phyloP scores from a whole-genome alignment of 2,329 filamentous ascomycete genomes.

The Aspergillus pseudonomiae region DNA sequence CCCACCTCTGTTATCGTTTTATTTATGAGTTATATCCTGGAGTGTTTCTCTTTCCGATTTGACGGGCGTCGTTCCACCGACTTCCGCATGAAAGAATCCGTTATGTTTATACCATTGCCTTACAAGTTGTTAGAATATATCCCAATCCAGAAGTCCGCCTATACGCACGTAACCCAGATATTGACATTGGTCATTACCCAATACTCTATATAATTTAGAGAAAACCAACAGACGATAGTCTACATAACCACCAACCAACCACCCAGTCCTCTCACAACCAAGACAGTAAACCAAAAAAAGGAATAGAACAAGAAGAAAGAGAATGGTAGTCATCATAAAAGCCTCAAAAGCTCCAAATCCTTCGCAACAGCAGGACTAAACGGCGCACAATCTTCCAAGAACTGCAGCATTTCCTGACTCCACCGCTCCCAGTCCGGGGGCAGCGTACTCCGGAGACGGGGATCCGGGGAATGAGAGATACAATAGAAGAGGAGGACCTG shows the following conservation, averaged over 20 bases:
- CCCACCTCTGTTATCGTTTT: not conserved
- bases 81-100: slow-evolving; percentile 3
- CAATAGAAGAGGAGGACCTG: slow-evolving; percentile 48
- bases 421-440: slow-evolving; percentile 45
- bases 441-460: slow-evolving; percentile 38
- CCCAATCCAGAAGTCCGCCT: not conserved
- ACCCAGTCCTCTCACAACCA: not conserved
- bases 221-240: not conserved
- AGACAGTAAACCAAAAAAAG: not conserved
- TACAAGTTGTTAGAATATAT: not conserved
- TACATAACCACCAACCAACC: not conserved
- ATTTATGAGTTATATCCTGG: not conserved
- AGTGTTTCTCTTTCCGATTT: not conserved
- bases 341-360: slow-evolving; percentile 42
- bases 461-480: slow-evolving; percentile 41
- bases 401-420: slow-evolving; percentile 45
- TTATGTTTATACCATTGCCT: slow-evolving; percentile 2
- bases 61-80: not conserved
- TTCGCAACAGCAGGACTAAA: slow-evolving; percentile 44
- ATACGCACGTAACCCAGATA: not conserved
- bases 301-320: not conserved
- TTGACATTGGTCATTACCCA: not conserved
- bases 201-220: not conserved
- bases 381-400: slow-evolving; percentile 42
- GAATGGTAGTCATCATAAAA: slow-evolving; percentile 26